Evolutionary conservation across 768 basidiomycete species (phyloP), one percentile per base, ranked within the genome.

Genomic region (Phlebiopsis gigantea): DNA sequence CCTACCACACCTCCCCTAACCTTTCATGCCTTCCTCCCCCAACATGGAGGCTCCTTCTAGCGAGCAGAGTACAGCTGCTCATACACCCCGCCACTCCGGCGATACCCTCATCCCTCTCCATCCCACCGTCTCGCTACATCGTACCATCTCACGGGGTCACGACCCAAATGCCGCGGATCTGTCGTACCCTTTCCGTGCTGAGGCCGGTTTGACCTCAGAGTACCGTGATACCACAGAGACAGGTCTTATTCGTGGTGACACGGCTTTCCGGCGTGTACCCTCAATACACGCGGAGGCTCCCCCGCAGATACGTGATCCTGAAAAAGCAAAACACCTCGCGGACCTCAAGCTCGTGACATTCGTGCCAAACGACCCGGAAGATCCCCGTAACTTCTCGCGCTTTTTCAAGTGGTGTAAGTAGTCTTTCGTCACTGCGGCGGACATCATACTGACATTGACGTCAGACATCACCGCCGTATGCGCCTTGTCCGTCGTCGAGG

Each of bases 311-410:
- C 62, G 62, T 10, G 72, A 73, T 28, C 68, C 67, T 1, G 73
- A 75, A 53, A 74, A 73, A 52, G 73, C 69, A 22, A 63, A 66
- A 7, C 63, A 60, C 46, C 62, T 71, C 43, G 63, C 61, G 52
- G 61, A 70, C 43, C 61, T 71, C 60, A 65, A 71, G 55, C 61
- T 76, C 51, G 73, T 76, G 30, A 70, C 68, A 24, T 76, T 69
- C 68, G 66, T 63, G 53, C 68, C 66, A 17, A 63, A 69, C 57
- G 76, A 76, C 53, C 69, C 72, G 3, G 71, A 73, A 56, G 73
- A 77, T 66, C 75, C 75, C 15, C 66, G 72, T 34, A 74, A 73
- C 43, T 73, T 68, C 68, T 66, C 69, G 17, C 53, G 58, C 25
- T 21, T 59, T 41, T 70, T 68, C 60, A 66, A 67, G 49, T 71